A percentile compares a stretch with the other conserved stretches of the same genome.
These are phyloP conservation scores for Maudiozyma pseudohumilis DNA, from an alignment of 805 yeast genomes.

Conservation along the genomic window DNA sequence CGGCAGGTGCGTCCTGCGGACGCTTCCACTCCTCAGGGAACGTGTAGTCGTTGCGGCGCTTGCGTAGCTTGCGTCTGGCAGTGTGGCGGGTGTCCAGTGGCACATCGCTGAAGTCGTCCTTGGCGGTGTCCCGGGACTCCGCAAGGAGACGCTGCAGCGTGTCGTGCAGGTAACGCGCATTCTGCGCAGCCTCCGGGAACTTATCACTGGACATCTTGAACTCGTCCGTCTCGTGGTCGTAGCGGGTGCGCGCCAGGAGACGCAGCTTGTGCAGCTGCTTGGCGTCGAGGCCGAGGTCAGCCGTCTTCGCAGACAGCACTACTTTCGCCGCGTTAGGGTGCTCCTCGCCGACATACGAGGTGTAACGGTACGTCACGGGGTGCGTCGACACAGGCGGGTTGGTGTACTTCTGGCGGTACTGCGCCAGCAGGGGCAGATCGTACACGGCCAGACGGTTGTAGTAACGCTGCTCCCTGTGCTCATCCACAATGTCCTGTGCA, in stretches of 20 bases:
- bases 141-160: slow-evolving; percentile 49
- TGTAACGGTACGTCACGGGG: slow-evolving; percentile 61
- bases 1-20: slow-evolving; percentile 60
- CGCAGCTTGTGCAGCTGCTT: slow-evolving; percentile 62
- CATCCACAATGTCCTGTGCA: slow-evolving; percentile 63
- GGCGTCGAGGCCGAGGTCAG: slow-evolving; percentile 42
- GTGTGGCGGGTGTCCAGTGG: slow-evolving; percentile 76
- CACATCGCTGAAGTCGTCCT: slow-evolving; percentile 58
- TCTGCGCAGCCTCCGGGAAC: slow-evolving; percentile 74
- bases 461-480: slow-evolving; percentile 65
- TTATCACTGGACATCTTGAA: slow-evolving; percentile 57
- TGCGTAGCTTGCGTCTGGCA: slow-evolving; percentile 36
- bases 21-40: slow-evolving; percentile 80
- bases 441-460: slow-evolving; percentile 79
- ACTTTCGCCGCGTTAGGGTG: slow-evolving; percentile 56
- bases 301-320: slow-evolving; percentile 42
- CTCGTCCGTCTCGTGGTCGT: slow-evolving; percentile 47
- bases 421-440: slow-evolving; percentile 77
- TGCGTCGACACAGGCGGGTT: slow-evolving; percentile 36
- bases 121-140: slow-evolving; percentile 52
- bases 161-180: slow-evolving; percentile 63
- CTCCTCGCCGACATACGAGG: slow-evolving; percentile 62
- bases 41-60: slow-evolving; percentile 30
- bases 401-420: slow-evolving; percentile 60
- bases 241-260: slow-evolving; percentile 70